Conservation (phyloP, 2,329 filamentous ascomycete genomes). For the Endoconidiophora polonica region DNA sequence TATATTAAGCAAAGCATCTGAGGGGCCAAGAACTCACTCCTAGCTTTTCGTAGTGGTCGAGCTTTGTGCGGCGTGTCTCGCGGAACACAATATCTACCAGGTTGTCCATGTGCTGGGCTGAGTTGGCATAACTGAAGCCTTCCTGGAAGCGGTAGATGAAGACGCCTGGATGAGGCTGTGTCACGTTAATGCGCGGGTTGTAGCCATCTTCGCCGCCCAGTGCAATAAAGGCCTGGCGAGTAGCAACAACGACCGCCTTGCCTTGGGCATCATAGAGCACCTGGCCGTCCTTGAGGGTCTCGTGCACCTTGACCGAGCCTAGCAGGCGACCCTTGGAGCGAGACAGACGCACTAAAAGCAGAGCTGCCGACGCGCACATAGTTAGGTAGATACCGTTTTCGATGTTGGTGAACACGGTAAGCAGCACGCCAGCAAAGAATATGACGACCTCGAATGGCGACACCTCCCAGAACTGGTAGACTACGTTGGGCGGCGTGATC, state of each 20-base stretch:
- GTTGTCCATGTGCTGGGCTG: constrained; percentile 32
- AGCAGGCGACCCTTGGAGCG: constrained; percentile 73
- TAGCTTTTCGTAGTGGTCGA: constrained; percentile 27
- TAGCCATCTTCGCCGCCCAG: constrained; percentile 33
- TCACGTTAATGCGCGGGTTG: constrained; percentile 30
- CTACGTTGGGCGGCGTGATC: constrained; percentile 64
- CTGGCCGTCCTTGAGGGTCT: constrained; percentile 8
- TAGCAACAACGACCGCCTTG: constrained; percentile 5
- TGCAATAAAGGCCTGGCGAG: constrained; percentile 26
- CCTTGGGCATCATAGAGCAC: constrained; percentile 8
- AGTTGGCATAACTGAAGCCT: constrained; percentile 40
- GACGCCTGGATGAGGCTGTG: constrained; percentile 34
- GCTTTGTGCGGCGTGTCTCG: constrained; percentile 29
- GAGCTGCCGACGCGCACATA: constrained; percentile 55
- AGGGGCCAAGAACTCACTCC: constrained; percentile 22
- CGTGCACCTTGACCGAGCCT: constrained; percentile 45
- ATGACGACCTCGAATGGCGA: constrained; percentile 69
- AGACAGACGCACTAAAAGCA: constrained; percentile 70
- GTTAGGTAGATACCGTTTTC: constrained; percentile 86
- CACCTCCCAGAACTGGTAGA: constrained; percentile 80
- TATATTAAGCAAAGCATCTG: background rate
- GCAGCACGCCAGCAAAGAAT: constrained; percentile 71
- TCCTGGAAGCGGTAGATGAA: constrained; percentile 39
- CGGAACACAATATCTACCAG: constrained; percentile 29
- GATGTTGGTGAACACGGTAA: constrained; percentile 66